Base-by-base conservation (phyloP, 305 asterid genomes). In the Caryopteris hybrid region DNA sequence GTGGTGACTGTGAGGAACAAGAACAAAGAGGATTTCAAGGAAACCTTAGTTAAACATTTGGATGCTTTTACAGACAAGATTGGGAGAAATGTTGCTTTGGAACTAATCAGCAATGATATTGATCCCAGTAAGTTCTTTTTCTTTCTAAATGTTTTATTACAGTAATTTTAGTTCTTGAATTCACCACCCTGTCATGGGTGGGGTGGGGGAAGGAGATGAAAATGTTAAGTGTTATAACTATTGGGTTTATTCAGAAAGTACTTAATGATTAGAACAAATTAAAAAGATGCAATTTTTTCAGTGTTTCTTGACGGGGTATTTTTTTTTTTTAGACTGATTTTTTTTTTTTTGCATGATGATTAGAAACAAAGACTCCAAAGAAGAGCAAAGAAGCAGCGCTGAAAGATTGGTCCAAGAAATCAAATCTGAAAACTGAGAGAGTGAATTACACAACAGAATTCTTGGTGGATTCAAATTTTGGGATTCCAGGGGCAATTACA, bases 361-460 rank as follows among this genome's bases (percentile, higher is more conserved):
- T 57, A 94, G 99, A 85, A 75, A 87, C 87, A 36, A 91, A 84
- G 75, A 85, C 78, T 13, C 83, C 99, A 39, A 85, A 79, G 86
- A 86, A 71, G 22, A 94, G 96, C 84, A 91, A 68, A 10, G 79
- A 71, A 59, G 96, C 88, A 16, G 90, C 76, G 25, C 64, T 89
- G 39, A 79, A 74, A 78, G 96, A 85, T 69, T 89, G 96, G 96
- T 87, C 99, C 14, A 82, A 87, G 81, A 94, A 94, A 78, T 85
- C 97, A 38, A 91, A 79, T 51, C 74, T 85, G 14, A 94, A 86
- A 60, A 84, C 90, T 0, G 96, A 94, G 70, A 89, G 89, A 52
- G 96, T 90, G 3, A 86, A 88, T 61, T 94, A 89, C 79, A 82
- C 63, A 22, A 96, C 99, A 7, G 97, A 89, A 38, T 85, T 94